Conservation (phyloP, 305 asterid genomes). For the Fraxinus floribunda region DNA sequence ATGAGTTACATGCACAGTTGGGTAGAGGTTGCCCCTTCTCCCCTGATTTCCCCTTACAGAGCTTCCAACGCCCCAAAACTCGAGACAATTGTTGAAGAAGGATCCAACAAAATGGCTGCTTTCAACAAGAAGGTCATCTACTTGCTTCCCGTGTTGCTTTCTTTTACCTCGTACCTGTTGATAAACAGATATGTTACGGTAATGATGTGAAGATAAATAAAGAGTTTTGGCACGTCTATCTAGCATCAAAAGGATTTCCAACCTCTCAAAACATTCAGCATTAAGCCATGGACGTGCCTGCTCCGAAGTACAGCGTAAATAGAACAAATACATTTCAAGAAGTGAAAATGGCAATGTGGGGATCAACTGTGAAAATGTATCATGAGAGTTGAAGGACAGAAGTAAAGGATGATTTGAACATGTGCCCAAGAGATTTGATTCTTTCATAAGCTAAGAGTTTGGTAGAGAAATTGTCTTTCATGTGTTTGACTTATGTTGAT, state of each 20-base stretch:
- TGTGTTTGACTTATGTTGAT: neutral
- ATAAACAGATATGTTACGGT: constrained; percentile 31
- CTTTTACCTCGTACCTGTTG: constrained; percentile 44
- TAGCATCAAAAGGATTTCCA: too few relatives aligned
- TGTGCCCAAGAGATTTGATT: neutral
- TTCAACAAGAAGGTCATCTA: constrained; percentile 33
- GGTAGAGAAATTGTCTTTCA: neutral
- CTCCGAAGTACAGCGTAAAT: neutral
- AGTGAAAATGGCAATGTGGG: neutral
- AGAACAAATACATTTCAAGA: neutral
- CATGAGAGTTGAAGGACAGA: neutral
- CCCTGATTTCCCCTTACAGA: constrained; percentile 44
- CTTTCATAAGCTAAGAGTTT: neutral
- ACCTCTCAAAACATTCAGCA: too few relatives aligned
- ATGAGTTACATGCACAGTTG: constrained; percentile 37
- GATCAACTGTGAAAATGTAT: neutral
- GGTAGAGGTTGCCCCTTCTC: constrained; percentile 63
- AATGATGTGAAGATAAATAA: neutral
- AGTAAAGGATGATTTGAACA: neutral
- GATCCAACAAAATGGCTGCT: constrained; percentile 25
- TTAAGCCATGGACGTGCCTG: neutral
- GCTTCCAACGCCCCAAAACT: constrained; percentile 55
- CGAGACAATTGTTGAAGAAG: constrained; percentile 69
- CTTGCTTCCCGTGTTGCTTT: constrained; percentile 43
- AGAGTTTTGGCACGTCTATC: too few relatives aligned